These are phyloP conservation scores for Coleophoma eucalyptorum DNA, from an alignment of 2,329 filamentous ascomycete species.

Conservation along the genomic window DNA sequence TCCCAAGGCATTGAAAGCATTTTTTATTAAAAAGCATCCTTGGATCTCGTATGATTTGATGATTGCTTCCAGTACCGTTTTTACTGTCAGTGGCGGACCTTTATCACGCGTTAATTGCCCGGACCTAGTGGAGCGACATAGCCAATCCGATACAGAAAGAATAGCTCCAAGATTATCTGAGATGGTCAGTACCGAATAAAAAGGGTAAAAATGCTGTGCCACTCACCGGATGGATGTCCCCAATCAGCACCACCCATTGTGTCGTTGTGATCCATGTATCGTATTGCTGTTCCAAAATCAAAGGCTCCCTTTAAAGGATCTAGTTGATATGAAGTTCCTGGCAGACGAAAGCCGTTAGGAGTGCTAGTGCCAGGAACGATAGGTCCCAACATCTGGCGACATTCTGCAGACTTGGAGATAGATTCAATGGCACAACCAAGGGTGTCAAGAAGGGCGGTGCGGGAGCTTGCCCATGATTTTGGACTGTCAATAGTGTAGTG, in stretches of 20 bases:
- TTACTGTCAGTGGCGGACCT: constrained; percentile 24
- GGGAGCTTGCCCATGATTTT: constrained; percentile 9
- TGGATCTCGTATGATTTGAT: constrained; percentile 41
- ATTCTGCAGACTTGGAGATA: constrained; percentile 8
- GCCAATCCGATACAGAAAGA: constrained; percentile 29
- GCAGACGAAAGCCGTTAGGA: constrained; percentile 30
- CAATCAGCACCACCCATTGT: constrained; percentile 35
- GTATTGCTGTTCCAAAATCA: constrained; percentile 31
- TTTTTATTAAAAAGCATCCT: constrained; percentile 30
- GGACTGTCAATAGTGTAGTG: constrained; percentile 6
- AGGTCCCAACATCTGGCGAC: constrained; percentile 13
- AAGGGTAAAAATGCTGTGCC: not conserved
- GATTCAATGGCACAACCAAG: constrained; percentile 17
- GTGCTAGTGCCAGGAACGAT: constrained; percentile 11
- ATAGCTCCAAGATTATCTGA: constrained; percentile 36
- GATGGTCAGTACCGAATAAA: not conserved
- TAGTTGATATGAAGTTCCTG: constrained; percentile 31
- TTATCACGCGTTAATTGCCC: not conserved
- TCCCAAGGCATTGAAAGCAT: constrained; percentile 34
- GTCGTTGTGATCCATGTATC: constrained; percentile 39
- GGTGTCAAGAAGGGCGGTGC: constrained; percentile 14
- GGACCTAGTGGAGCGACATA: constrained; percentile 4
- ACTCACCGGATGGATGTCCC: constrained; percentile 34
- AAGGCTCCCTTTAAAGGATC: constrained; percentile 36
- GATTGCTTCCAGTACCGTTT: constrained; percentile 26